Evolutionary conservation across 176 grass and related monocot genomes (phyloP).

Genomic region (Zizania latifolia): DNA sequence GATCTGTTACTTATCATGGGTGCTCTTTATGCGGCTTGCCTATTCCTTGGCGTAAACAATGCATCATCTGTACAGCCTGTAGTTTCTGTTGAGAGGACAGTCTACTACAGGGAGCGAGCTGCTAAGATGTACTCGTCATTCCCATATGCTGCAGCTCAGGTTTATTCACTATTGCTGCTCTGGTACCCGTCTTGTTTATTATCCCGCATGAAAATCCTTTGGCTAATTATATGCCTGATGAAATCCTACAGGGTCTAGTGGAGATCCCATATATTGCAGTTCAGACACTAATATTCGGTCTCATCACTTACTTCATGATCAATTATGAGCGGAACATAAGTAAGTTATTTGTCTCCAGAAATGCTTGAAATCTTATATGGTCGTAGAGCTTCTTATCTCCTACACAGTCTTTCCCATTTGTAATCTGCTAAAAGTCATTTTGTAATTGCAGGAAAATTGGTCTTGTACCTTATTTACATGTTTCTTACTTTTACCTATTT

Average conservation of each 20-base stretch:
- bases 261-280: conserved; percentile 63
- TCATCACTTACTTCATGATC: conserved; percentile 75
- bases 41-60: conserved; percentile 71
- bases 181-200: background rate
- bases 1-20: conserved; percentile 65
- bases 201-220: background rate
- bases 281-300: conserved; percentile 67
- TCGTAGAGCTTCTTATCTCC: background rate
- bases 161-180: conserved; percentile 9
- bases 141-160: conserved; percentile 80
- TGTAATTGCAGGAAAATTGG: conserved; percentile 52
- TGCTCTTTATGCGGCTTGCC: conserved; percentile 56
- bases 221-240: conserved; percentile 20
- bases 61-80: conserved; percentile 62
- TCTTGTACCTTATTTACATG: conserved; percentile 58
- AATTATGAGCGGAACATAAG: conserved; percentile 67
- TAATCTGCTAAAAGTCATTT: background rate
- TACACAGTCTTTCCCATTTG: background rate
- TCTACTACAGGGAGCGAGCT: conserved; percentile 65
- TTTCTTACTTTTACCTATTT: conserved; percentile 82
- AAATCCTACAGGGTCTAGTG: conserved; percentile 53
- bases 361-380: background rate
- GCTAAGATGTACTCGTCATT: conserved; percentile 63
- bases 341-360: conserved; percentile 4
- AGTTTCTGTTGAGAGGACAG: conserved; percentile 65